A percentile compares a stretch with the other conserved stretches of the same genome.
phyloP scores from a whole-genome alignment of 176 grass and related monocot species.

The Tillandsia fasciculata region DNA sequence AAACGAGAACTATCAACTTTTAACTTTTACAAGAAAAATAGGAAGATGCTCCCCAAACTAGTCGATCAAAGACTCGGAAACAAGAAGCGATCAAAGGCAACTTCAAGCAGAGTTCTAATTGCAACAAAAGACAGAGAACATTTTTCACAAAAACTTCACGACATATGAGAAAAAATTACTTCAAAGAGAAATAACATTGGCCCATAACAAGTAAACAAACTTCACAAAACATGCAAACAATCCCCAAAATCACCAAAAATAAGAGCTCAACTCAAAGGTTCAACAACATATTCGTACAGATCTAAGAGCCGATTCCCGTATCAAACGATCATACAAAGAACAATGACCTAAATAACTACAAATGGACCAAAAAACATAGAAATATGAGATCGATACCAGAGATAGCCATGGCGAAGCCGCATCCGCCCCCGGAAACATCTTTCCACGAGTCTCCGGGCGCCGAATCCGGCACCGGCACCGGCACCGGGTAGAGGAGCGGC shows the following conservation, averaged over 20 bases:
- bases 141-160: no score
- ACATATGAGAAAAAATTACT: not conserved
- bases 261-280: not conserved
- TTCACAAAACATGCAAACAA: not conserved
- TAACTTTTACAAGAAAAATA: no score
- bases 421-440: slow-evolving; percentile 87
- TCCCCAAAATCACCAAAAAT: not conserved
- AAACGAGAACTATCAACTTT: no score
- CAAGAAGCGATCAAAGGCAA: no score
- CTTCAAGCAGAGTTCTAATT: not conserved
- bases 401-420: slow-evolving; percentile 93
- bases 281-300: not conserved
- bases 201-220: not conserved
- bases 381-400: slow-evolving; percentile 45
- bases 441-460: slow-evolving; percentile 51
- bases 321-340: slow-evolving; percentile 1
- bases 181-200: not conserved
- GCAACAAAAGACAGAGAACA: no score
- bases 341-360: not conserved
- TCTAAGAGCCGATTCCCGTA: not conserved
- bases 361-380: slow-evolving; percentile 19
- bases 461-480: slow-evolving; percentile 49
- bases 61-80: no score
- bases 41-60: no score
- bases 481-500: slow-evolving; percentile 69